These are phyloP conservation scores for Jaapia argillacea DNA, from an alignment of 768 basidiomycete genomes.

Conservation along the genomic window DNA sequence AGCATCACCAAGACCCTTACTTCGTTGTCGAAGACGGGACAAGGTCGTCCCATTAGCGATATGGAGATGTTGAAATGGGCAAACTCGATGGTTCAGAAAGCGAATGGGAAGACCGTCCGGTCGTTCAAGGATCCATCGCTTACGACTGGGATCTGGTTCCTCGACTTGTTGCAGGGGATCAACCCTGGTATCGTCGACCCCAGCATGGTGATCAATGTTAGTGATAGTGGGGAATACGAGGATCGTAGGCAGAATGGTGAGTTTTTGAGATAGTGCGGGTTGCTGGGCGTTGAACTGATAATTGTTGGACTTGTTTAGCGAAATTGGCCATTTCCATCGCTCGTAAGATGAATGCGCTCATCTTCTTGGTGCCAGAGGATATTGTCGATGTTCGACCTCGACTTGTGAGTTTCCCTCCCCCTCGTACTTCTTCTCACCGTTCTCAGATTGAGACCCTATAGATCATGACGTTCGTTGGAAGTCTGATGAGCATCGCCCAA, in stretches of 20 bases:
- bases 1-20: constrained; percentile 88
- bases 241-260: constrained; percentile 87
- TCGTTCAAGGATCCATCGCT: constrained; percentile 93
- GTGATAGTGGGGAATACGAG: constrained; percentile 62
- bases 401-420: constrained; percentile 37
- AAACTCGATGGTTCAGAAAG: constrained; percentile 75
- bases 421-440: not conserved
- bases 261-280: constrained; percentile 14
- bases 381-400: constrained; percentile 91
- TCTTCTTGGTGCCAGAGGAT: constrained; percentile 95
- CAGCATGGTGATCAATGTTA: constrained; percentile 55
- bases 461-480: constrained; percentile 95
- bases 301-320: constrained; percentile 35
- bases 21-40: constrained; percentile 51
- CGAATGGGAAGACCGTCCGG: constrained; percentile 51
- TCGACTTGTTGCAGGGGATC: constrained; percentile 85
- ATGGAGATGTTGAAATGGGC: constrained; percentile 96
- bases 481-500: constrained; percentile 70
- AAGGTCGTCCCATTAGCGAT: constrained; percentile 82
- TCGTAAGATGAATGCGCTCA: constrained; percentile 93
- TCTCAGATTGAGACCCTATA: constrained; percentile 18
- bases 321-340: constrained; percentile 98
- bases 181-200: constrained; percentile 95
- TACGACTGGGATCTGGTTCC: constrained; percentile 85
- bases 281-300: not conserved